Evolutionary conservation across 1,284 basidiomycete species (phyloP).

Genomic region (Cutaneotrichosporon sp.): DNA sequence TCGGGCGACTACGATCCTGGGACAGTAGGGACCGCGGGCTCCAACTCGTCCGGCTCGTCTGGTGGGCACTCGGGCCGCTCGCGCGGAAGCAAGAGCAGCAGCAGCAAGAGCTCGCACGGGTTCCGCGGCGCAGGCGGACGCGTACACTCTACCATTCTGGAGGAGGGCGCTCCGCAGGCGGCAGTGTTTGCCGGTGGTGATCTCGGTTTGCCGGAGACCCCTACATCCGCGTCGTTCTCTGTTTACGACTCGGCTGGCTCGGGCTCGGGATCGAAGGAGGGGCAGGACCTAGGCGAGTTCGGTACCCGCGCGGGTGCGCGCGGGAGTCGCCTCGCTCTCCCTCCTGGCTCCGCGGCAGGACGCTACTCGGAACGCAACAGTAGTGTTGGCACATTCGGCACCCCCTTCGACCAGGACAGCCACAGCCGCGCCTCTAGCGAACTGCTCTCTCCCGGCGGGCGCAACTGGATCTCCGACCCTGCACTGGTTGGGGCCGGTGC

Average conservation of each 20-base stretch:
- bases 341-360: neutral
- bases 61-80: neutral
- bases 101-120: constrained; percentile 15
- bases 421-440: neutral
- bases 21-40: constrained; percentile 1
- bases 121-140: constrained; percentile 13
- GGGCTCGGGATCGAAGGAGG: neutral
- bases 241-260: constrained; percentile 21
- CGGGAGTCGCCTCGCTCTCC: neutral
- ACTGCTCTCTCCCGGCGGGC: neutral
- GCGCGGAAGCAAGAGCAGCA: constrained; percentile 8
- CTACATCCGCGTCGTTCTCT: constrained; percentile 5
- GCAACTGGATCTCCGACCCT: neutral
- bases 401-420: constrained; percentile 8
- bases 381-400: constrained; percentile 24
- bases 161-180: constrained; percentile 11
- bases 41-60: constrained; percentile 7
- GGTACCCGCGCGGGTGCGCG: constrained; percentile 6
- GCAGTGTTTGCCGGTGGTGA: neutral
- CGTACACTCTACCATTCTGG: constrained; percentile 15
- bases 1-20: neutral
- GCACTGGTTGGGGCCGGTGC: neutral
- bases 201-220: constrained; percentile 3
- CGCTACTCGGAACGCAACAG: constrained; percentile 16
- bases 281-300: constrained; percentile 20